Conservation (phyloP, 2,329 filamentous ascomycete species). For the Calonectria pteridis region DNA sequence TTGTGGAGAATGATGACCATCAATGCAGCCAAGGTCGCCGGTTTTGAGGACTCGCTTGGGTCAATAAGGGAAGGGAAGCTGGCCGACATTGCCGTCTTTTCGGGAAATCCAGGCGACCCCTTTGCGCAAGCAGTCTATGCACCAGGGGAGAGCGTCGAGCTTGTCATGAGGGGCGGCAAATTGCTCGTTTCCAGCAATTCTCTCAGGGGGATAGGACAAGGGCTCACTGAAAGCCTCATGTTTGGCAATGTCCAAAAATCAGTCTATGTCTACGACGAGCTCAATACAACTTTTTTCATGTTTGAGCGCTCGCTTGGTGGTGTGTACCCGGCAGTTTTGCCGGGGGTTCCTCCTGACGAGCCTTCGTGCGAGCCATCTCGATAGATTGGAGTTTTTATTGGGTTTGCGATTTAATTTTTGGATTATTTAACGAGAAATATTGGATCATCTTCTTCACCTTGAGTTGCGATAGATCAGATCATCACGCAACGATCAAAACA, state of each 20-base stretch:
- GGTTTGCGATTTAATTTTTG: background rate
- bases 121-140: slow-evolving; percentile 7
- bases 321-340: slow-evolving; percentile 18
- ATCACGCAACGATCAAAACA: no score
- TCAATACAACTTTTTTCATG: background rate
- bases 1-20: slow-evolving; percentile 25
- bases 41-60: slow-evolving; percentile 6
- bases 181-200: background rate
- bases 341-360: slow-evolving; percentile 6
- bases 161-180: slow-evolving; percentile 17
- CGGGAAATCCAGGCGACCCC: background rate
- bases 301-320: background rate
- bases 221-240: background rate
- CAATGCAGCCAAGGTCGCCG: slow-evolving; percentile 18
- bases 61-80: slow-evolving; percentile 14
- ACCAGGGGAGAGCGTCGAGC: background rate
- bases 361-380: slow-evolving; percentile 11
- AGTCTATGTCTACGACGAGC: slow-evolving; percentile 8
- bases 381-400: background rate
- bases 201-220: background rate
- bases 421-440: background rate
- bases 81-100: slow-evolving; percentile 18
- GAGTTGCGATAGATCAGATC: no score
- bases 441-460: background rate
- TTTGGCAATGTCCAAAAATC: slow-evolving; percentile 3